Evolutionary conservation across 2,329 filamentous ascomycete species (phyloP).

Genomic region (Epichloe sylvatica): DNA sequence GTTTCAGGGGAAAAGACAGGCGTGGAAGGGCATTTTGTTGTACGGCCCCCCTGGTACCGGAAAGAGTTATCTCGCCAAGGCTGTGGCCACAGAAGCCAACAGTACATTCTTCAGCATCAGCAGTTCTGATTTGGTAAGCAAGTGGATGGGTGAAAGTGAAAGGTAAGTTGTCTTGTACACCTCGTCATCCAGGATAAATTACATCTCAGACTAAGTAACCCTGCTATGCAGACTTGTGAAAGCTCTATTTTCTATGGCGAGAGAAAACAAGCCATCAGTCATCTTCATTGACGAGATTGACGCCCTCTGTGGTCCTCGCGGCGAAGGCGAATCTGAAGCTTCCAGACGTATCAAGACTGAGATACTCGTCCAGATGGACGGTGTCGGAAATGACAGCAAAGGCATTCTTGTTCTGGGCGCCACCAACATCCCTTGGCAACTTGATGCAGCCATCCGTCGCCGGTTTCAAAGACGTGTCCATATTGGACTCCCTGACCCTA

Average conservation of each 20-base stretch:
- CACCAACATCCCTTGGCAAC: constrained; percentile 97
- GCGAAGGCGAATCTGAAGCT: constrained; percentile 93
- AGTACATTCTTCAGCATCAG: constrained; percentile 98
- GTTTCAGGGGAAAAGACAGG: constrained; percentile 89
- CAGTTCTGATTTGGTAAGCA: constrained; percentile 92
- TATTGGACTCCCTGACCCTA: constrained; percentile 78
- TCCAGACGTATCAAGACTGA: constrained; percentile 97
- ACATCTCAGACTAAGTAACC: constrained; percentile 9
- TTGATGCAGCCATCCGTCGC: constrained; percentile 87
- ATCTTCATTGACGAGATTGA: constrained; percentile 99
- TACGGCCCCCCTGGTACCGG: constrained; percentile 90
- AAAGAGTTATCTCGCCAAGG: constrained; percentile 95
- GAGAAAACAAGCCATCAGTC: constrained; percentile 95
- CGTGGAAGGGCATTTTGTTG: constrained; percentile 94
- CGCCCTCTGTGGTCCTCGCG: constrained; percentile 81
- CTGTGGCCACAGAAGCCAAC: constrained; percentile 94
- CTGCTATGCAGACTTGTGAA: constrained; percentile 61
- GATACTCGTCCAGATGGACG: constrained; percentile 97
- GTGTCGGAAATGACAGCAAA: constrained; percentile 88
- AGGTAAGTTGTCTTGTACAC: constrained; percentile 37
- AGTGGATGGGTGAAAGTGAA: constrained; percentile 99
- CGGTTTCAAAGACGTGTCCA: constrained; percentile 94
- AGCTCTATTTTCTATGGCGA: constrained; percentile 91
- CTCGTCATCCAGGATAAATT: neutral
- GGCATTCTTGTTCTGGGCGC: constrained; percentile 90